Percentiles rank a stretch among this genome's conserved stretches.
Conservation (phyloP, 306 rosid genomes). For the Cucumis melo region DNA sequence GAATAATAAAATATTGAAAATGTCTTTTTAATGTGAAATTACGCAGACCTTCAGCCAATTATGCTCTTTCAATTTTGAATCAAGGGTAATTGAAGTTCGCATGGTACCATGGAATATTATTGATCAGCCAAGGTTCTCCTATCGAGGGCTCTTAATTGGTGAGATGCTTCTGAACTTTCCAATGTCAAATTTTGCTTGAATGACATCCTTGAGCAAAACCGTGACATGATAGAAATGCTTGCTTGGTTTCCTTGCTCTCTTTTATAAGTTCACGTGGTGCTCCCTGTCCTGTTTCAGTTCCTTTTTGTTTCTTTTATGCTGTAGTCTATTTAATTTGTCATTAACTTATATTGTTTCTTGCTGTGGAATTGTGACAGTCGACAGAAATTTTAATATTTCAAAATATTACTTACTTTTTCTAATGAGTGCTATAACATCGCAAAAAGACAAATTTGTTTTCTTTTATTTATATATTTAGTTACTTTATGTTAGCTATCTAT, state of each 20-base stretch:
- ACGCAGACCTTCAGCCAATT: slow-evolving; percentile 34
- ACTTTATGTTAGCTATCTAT: not conserved
- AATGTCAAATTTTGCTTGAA: not conserved
- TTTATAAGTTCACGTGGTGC: not conserved
- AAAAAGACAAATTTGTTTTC: not conserved
- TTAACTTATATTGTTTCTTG: not conserved
- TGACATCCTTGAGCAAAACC: not conserved
- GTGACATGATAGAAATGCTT: not conserved
- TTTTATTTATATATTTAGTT: not conserved
- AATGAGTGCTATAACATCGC: not conserved
- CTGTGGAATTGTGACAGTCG: not conserved
- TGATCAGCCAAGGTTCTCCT: slow-evolving; percentile 32
- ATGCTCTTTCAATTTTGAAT: slow-evolving; percentile 19
- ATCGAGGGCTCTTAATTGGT: slow-evolving; percentile 36
- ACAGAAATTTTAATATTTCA: not conserved
- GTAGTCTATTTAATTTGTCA: not conserved
- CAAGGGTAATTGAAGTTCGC: slow-evolving; percentile 14
- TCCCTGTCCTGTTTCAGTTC: not conserved
- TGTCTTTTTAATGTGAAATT: not conserved
- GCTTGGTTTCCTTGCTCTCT: not conserved
- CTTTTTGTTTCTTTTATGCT: not conserved
- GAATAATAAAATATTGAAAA: not conserved
- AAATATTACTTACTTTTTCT: not conserved
- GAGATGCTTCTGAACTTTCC: slow-evolving; percentile 1
- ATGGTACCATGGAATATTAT: slow-evolving; percentile 27